phyloP scores from a whole-genome alignment of 441 rosid species.

The Macaranga tanarius region DNA sequence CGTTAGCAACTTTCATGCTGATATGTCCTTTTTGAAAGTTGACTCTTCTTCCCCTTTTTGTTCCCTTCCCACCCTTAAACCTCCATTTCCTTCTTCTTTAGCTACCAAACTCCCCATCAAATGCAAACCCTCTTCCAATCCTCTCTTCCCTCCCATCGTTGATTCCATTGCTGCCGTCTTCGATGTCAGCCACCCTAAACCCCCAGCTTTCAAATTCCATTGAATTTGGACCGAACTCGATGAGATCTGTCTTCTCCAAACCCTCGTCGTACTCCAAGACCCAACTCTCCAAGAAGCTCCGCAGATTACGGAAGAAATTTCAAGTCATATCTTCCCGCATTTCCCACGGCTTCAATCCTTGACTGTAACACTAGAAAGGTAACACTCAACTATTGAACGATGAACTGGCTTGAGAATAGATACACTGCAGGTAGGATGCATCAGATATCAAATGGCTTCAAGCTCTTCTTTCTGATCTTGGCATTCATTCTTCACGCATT shows the following conservation, averaged over 20 bases:
- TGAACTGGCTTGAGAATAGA: too few species aligned
- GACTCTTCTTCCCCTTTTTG: too few species aligned
- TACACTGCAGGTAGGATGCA: too few species aligned
- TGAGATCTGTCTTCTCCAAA: slow-evolving; percentile 44
- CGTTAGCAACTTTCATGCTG: too few species aligned
- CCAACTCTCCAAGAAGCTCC: slow-evolving; percentile 44
- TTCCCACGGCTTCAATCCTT: slow-evolving; percentile 21
- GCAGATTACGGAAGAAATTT: slow-evolving; percentile 40
- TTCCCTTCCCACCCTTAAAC: too few species aligned
- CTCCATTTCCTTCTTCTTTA: slow-evolving; percentile 9
- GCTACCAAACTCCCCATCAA: slow-evolving; percentile 18
- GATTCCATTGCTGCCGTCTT: background rate
- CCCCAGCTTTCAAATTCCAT: slow-evolving; percentile 41
- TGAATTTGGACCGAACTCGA: slow-evolving; percentile 45
- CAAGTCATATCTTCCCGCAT: slow-evolving; percentile 35
- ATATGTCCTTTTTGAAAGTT: too few species aligned
- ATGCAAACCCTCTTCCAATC: too few species aligned
- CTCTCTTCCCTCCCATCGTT: background rate
- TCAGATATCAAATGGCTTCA: too few species aligned
- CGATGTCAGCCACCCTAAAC: slow-evolving; percentile 4
- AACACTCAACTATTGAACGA: too few species aligned
- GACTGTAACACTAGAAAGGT: too few species aligned
- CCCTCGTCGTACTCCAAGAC: slow-evolving; percentile 42
- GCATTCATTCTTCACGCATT: too few species aligned
- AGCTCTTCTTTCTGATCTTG: too few species aligned